Conservation (phyloP, 225 moss, liverwort and hornwort species). For the Bryoerythrophyllum caledonicum region DNA sequence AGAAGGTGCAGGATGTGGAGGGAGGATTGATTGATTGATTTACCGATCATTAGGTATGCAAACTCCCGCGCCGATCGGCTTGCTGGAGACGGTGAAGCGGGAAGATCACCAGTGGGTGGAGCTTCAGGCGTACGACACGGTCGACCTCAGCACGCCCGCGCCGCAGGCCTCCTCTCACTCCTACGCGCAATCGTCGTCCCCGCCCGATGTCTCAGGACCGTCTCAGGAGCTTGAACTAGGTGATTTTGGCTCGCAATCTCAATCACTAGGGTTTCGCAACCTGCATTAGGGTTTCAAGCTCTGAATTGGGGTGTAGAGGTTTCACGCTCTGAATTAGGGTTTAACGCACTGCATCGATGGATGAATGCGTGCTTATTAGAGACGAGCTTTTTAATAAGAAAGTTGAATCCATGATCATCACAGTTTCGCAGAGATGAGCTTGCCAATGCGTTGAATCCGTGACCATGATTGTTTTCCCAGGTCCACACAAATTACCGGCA, state of each 20-base stretch:
- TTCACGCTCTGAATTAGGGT: neutral
- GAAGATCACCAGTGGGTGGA: constrained; percentile 45
- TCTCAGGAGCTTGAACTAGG: constrained; percentile 40
- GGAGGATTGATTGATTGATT: no score
- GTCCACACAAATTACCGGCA: constrained; percentile 28
- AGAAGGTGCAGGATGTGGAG: no score
- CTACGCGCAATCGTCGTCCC: neutral
- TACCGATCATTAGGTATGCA: constrained; percentile 30
- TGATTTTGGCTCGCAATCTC: neutral
- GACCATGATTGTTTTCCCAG: neutral
- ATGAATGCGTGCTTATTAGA: no score
- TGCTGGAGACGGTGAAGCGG: constrained; percentile 32
- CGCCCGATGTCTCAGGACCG: neutral
- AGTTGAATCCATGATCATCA: neutral
- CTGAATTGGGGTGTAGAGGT: neutral
- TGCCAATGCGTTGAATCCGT: no score
- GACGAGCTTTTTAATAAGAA: no score
- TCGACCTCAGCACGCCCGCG: constrained; percentile 49
- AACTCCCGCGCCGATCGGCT: constrained; percentile 29
- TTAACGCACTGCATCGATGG: no score
- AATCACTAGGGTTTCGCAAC: neutral
- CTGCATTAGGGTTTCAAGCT: neutral
- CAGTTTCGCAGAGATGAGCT: neutral
- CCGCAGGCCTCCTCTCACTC: constrained; percentile 23
- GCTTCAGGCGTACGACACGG: constrained; percentile 49